Percentiles rank a stretch among this genome's conserved stretches.
phyloP scores from a whole-genome alignment of 352 stramenopile species.

The Phytophthora multivora region DNA sequence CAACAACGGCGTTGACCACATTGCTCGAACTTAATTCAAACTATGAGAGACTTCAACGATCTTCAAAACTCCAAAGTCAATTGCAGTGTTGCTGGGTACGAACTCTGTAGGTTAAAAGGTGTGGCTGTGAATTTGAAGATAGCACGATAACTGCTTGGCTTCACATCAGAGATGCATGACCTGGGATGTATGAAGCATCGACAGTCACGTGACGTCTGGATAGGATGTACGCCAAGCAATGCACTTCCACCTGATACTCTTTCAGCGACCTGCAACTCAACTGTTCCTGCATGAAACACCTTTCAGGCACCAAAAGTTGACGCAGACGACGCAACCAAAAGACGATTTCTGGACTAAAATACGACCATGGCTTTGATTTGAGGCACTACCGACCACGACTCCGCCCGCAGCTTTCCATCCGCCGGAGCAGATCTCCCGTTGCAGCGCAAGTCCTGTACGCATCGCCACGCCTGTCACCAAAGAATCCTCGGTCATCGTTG shows the following conservation, averaged over 20 bases:
- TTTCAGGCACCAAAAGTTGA: background rate
- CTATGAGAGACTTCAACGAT: too few species aligned
- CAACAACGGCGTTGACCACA: too few species aligned
- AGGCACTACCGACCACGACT: constrained; percentile 29
- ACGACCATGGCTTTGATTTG: constrained; percentile 61
- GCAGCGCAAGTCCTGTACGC: constrained; percentile 5
- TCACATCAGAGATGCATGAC: too few species aligned
- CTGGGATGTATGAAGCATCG: too few species aligned
- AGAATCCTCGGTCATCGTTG: constrained; percentile 24
- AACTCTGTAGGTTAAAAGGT: too few species aligned
- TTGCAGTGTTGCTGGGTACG: too few species aligned
- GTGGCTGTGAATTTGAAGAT: too few species aligned
- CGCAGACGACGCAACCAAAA: background rate
- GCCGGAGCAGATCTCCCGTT: constrained; percentile 10
- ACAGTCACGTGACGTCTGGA: too few species aligned
- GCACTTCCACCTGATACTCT: background rate
- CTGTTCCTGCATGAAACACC: background rate
- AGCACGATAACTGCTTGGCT: too few species aligned
- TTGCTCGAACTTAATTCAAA: too few species aligned
- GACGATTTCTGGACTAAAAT: constrained; percentile 53
- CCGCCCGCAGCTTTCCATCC: constrained; percentile 16
- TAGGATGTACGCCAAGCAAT: too few species aligned
- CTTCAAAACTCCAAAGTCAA: too few species aligned
- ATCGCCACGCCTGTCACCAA: constrained; percentile 11
- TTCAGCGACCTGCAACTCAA: background rate